phyloP scores from a whole-genome alignment of 345 rosid species.

The Populus pruinosa region DNA sequence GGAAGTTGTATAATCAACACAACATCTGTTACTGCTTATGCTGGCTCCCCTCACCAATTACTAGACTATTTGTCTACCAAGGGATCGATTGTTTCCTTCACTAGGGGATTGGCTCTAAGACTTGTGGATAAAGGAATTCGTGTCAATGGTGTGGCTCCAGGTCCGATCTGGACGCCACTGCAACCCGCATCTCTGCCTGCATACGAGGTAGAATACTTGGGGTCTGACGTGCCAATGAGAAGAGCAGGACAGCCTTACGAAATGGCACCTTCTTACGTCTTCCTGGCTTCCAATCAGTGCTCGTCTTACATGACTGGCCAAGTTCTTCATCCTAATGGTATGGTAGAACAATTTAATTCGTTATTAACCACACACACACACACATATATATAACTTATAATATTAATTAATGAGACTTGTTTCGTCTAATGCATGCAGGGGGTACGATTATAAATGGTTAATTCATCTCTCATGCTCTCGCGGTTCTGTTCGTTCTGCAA shows the following conservation, averaged over 20 bases:
- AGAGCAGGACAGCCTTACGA: conserved; percentile 82
- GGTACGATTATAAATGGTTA: background rate
- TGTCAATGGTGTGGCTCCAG: conserved; percentile 75
- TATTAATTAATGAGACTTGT: too few relatives aligned
- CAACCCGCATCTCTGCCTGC: conserved; percentile 55
- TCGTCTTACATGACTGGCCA: conserved; percentile 82
- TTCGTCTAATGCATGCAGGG: background rate
- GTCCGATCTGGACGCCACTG: conserved; percentile 84
- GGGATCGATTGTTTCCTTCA: conserved; percentile 75
- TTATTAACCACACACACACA: too few relatives aligned
- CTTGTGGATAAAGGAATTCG: conserved; percentile 54
- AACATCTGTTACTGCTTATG: conserved; percentile 61
- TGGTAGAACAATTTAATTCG: too few relatives aligned
- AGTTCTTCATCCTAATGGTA: conserved; percentile 78
- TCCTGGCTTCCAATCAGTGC: conserved; percentile 70
- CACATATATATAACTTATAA: too few relatives aligned
- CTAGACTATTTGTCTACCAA: conserved; percentile 72
- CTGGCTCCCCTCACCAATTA: conserved; percentile 39
- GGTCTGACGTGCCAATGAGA: conserved; percentile 57
- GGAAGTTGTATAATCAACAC: conserved; percentile 77
- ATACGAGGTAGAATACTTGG: conserved; percentile 46
- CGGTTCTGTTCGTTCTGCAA: too few relatives aligned
- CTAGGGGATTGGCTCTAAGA: conserved; percentile 70
- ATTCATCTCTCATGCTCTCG: too few relatives aligned
- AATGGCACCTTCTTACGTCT: conserved; percentile 65